Evolutionary conservation across 495 filamentous ascomycete species (phyloP).

Genomic region (Symbiotaphrina buchneri): DNA sequence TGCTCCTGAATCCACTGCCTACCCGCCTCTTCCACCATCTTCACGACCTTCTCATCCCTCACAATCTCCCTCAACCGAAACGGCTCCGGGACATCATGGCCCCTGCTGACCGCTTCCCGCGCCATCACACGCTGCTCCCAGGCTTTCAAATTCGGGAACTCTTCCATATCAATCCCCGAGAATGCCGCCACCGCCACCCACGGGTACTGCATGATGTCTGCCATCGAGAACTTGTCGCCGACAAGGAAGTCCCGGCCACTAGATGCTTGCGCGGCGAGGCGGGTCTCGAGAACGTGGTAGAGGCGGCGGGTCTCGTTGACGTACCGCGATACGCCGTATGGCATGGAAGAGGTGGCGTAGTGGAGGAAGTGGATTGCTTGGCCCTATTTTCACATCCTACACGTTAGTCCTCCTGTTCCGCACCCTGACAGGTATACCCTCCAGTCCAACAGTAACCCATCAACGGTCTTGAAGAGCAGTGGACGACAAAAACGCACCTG

Average conservation of each 20-base stretch:
- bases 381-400: not conserved
- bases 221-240: constrained; percentile 31
- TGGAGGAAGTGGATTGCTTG: constrained; percentile 48
- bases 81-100: constrained; percentile 50
- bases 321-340: constrained; percentile 38
- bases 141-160: constrained; percentile 48
- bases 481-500: too few relatives aligned
- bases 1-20: too few relatives aligned
- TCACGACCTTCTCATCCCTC: too few relatives aligned
- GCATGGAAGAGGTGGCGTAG: too few relatives aligned
- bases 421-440: too few relatives aligned
- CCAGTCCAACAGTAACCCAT: too few relatives aligned
- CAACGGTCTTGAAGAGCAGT: not conserved
- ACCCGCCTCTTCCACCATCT: too few relatives aligned
- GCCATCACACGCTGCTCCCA: constrained; percentile 42
- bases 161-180: constrained; percentile 46
- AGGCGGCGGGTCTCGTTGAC: constrained; percentile 35
- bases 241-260: constrained; percentile 32
- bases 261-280: constrained; percentile 35
- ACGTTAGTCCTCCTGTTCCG: too few relatives aligned
- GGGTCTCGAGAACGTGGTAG: constrained; percentile 33
- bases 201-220: constrained; percentile 45
- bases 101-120: constrained; percentile 51
- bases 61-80: constrained; percentile 34
- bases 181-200: constrained; percentile 45